phyloP scores from a whole-genome alignment of 2,329 filamentous ascomycete genomes.

The Stemphylium lycopersici region DNA sequence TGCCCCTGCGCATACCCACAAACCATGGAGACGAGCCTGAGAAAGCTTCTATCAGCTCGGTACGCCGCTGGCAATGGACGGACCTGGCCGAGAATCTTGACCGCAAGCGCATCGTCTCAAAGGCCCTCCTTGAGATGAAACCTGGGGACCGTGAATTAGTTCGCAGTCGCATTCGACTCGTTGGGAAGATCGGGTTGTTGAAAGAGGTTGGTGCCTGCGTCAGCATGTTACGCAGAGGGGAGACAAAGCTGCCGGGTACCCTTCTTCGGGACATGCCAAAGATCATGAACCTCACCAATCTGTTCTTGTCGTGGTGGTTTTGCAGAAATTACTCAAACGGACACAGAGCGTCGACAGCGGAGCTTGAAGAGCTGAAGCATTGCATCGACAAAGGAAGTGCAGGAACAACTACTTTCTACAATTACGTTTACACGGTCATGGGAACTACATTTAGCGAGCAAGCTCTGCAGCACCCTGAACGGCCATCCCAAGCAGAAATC shows the following conservation, averaged over 20 bases:
- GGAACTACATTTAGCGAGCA: conserved; percentile 32
- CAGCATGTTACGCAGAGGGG: conserved; percentile 25
- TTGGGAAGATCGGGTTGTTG: conserved; percentile 28
- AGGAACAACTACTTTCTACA: conserved; percentile 30
- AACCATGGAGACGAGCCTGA: conserved; percentile 27
- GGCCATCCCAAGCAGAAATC: conserved; percentile 35
- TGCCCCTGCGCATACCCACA: background rate
- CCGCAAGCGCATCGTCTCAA: conserved; percentile 53
- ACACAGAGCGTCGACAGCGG: conserved; percentile 6
- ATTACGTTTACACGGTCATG: conserved; percentile 33
- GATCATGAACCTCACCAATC: conserved; percentile 31
- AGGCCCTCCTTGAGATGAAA: conserved; percentile 46
- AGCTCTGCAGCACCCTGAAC: conserved; percentile 25
- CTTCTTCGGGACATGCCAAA: conserved; percentile 33
- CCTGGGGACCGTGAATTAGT: conserved; percentile 28
- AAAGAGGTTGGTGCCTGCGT: conserved; percentile 35
- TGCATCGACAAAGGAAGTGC: conserved; percentile 16
- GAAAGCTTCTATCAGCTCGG: conserved; percentile 32
- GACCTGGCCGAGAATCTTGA: conserved; percentile 49
- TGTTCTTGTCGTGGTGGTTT: conserved; percentile 48
- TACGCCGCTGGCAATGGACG: conserved; percentile 43
- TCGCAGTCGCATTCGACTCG: conserved; percentile 22
- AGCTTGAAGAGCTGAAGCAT: conserved; percentile 25
- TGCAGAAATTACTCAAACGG: conserved; percentile 26
- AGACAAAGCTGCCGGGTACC: conserved; percentile 33